Evolutionary conservation across 495 filamentous ascomycete species (phyloP), one percentile per base, ranked within the genome.

Genomic region (Xanthoparmelia taractica): DNA sequence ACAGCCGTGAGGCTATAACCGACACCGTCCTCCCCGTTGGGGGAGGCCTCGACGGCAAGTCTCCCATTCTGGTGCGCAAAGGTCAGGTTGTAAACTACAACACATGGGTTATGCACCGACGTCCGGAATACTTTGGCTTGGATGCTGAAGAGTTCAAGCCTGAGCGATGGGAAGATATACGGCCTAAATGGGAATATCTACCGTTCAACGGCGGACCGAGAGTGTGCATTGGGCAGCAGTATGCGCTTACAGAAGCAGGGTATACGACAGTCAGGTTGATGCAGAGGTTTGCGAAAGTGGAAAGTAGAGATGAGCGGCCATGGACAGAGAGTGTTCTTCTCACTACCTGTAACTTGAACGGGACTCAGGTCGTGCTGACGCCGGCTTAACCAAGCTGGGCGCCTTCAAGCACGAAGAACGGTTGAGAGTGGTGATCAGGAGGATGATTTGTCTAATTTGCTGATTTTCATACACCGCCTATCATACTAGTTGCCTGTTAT

Each of bases 1-100:
- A 93, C 73, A 80, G 85, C 40, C 87, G 90, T 43, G 69, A 83
- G 1, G 85, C 89, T 3, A 74, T 85, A 2, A 78, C 80, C 58
- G 86, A 90, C 73, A 91, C 90, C 11, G 81, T 82, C 1, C 81
- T 93, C 27, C 90, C 90, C 1, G 71, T 69, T n/a, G 90, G 90
- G 36, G 90, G 89, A 40, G 90, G 90, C 0, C 80, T 84, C 8
- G 81, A 87, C 69, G 86, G 88, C 57, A 73, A 72, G 43, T 73
- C 78, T 33, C 88, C 88, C 0, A 68, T 95, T 11, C 79, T 83
- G 10, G 71, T 95, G 23, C 78, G 82, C 20, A 85, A 86, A 70
- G 85, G 83, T 27, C 68, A 86, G 79, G 31, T 75, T 10, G 68
- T 75, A 0, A 69, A 67, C 4, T 76, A 72, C 41, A 65, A 68